Evolutionary conservation across 2,329 filamentous ascomycete genomes (phyloP).

Genomic region (Sordariomycetes sp.): DNA sequence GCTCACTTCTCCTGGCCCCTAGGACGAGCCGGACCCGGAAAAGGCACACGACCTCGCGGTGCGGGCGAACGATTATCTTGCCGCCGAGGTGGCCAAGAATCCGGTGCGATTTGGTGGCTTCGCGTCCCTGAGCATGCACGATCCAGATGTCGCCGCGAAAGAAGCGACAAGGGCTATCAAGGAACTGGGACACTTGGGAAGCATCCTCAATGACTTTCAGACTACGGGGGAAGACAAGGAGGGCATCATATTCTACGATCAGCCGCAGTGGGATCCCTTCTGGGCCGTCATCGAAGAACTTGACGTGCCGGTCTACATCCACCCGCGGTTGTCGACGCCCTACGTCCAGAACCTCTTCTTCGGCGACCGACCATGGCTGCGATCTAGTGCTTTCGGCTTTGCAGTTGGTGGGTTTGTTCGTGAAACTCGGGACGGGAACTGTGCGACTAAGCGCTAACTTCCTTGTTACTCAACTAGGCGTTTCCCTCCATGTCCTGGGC

Average conservation of each 20-base stretch:
- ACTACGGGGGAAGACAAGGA: constrained; percentile 12
- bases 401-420: too few species aligned
- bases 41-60: not conserved
- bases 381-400: too few species aligned
- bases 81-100: constrained; percentile 5
- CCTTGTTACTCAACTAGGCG: too few species aligned
- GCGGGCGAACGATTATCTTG: not conserved
- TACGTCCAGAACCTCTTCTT: not conserved
- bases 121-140: constrained; percentile 16
- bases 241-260: constrained; percentile 17
- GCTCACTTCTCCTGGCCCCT: not conserved
- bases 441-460: too few species aligned
- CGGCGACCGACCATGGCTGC: not conserved
- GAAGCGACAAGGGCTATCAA: constrained; percentile 18
- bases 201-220: constrained; percentile 15
- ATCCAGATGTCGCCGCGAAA: constrained; percentile 15
- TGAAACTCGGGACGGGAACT: too few species aligned
- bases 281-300: constrained; percentile 27
- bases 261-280: constrained; percentile 15
- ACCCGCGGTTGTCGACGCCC: constrained; percentile 19
- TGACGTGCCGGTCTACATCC: constrained; percentile 39
- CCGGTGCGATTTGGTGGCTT: constrained; percentile 17
- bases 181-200: constrained; percentile 20
- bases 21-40: not conserved
- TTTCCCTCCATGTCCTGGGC: constrained; percentile 16